Base-by-base conservation (phyloP, 2,329 filamentous ascomycete genomes). In the Leptographium radiaticola region DNA sequence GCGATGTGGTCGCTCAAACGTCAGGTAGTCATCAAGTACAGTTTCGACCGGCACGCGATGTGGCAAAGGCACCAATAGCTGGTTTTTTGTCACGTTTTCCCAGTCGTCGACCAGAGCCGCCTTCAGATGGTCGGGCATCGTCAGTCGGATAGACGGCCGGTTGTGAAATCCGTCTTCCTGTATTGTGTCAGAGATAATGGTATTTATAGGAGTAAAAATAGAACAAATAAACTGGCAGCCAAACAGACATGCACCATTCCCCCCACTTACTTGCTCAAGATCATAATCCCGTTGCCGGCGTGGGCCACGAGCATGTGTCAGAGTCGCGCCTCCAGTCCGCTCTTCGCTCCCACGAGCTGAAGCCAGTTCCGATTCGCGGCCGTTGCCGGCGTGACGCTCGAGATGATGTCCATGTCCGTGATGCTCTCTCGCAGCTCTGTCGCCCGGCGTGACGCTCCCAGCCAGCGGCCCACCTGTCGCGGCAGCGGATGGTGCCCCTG, bases 1-100 rank as follows among this genome's bases (percentile, higher is more conserved):
- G 55, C 86, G 82, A 61, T 83, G 83, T 34, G 76, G 76, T 57
- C 75, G 79, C 71, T 89, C 86, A 63, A 83, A 80, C 1, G 76
- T 76, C 54, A 84, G 74, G 67, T 96, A 98, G 59, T 91, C 86
- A 49, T 89, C 77, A 16, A 98, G 72, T 57, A 98, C 88, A 59
- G 80, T 72, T 59, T 79, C 81, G 56, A 93, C 88, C 1, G 91
- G 82, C 51, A 84, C 80, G 33, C 77, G 74, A 48, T 89, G 84
- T 0, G 93, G 93, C 16, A 98, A 75, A 2, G 87, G 84, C 36
- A 96, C 88, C 5, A 97, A 81, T 65, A 91, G 87, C 61, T 89
- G 81, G 65, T 94, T 93, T 71, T 96, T 97, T 54, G 93, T 98
- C 57, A 98, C 83, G 62, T 96, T 95, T 68, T 98, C 93, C 93